phyloP scores from a whole-genome alignment of 2,329 filamentous ascomycete genomes.

The Penicillium capsulatum region DNA sequence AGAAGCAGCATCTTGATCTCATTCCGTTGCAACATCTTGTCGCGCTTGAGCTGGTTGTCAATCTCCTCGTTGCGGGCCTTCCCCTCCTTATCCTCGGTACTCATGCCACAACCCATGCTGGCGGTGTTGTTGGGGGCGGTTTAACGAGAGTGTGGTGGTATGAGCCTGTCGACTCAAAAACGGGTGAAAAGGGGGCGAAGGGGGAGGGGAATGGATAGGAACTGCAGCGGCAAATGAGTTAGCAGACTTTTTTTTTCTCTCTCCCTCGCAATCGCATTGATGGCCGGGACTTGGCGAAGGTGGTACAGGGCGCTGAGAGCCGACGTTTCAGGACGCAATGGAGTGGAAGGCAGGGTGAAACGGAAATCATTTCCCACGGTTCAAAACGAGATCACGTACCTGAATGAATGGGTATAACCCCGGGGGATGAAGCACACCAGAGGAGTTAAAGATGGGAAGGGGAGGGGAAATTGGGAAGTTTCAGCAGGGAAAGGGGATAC shows the following conservation, averaged over 20 bases:
- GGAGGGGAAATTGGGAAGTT: constrained; percentile 25
- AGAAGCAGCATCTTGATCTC: constrained; percentile 99
- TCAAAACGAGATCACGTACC: neutral
- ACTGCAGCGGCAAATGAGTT: neutral
- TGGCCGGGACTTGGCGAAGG: constrained; percentile 9
- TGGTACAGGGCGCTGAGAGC: constrained; percentile 20
- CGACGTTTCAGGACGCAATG: constrained; percentile 24
- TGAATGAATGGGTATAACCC: neutral
- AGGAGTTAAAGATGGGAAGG: constrained; percentile 24
- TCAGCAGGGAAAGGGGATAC: constrained; percentile 26
- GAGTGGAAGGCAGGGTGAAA: constrained; percentile 22
- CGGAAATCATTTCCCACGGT: constrained; percentile 3
- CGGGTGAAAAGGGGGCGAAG: constrained; percentile 2
- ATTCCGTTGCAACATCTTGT: constrained; percentile 98
- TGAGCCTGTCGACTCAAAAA: constrained; percentile 12
- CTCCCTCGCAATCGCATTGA: constrained; percentile 5
- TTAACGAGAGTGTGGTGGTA: constrained; percentile 13
- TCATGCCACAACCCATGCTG: constrained; percentile 99
- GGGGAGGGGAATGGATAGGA: neutral
- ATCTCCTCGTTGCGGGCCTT: constrained; percentile 99
- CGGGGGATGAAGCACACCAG: constrained; percentile 11
- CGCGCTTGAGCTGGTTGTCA: constrained; percentile 97
- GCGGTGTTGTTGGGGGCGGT: constrained; percentile 35
- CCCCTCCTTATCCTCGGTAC: constrained; percentile 99
- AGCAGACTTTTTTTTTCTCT: neutral